phyloP scores from a whole-genome alignment of 75 land plant species.

The Pinus albicaulis region DNA sequence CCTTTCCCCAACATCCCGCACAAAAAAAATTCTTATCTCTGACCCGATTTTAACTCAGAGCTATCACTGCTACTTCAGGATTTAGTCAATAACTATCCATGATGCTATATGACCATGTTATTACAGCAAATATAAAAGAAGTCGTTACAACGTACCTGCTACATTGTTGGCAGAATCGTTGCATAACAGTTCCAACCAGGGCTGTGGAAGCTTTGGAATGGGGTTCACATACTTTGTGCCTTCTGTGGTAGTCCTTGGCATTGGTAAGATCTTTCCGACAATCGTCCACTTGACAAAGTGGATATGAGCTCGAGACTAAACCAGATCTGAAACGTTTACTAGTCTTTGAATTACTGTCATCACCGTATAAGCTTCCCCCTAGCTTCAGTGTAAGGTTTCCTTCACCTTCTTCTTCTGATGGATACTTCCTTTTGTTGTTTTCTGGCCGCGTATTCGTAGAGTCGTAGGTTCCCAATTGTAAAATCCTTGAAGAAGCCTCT shows the following conservation, averaged over 20 bases:
- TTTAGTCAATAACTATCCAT: background rate
- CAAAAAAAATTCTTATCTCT: background rate
- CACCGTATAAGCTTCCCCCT: slow-evolving; percentile 12
- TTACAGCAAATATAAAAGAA: background rate
- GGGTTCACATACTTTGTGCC: slow-evolving; percentile 50
- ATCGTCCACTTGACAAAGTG: slow-evolving; percentile 47
- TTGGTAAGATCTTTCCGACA: slow-evolving; percentile 38
- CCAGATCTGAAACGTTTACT: slow-evolving; percentile 39
- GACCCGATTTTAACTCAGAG: background rate
- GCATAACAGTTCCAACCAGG: slow-evolving; percentile 30
- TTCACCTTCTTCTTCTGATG: slow-evolving; percentile 18
- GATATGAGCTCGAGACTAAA: slow-evolving; percentile 25
- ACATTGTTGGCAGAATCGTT: slow-evolving; percentile 60
- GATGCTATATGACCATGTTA: background rate
- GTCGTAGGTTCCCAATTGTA: background rate
- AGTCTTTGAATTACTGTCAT: slow-evolving; percentile 25
- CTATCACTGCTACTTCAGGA: background rate
- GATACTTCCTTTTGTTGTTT: background rate
- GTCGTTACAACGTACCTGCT: slow-evolving; percentile 29
- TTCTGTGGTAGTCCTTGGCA: slow-evolving; percentile 50
- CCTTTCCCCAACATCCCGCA: background rate
- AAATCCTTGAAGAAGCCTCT: background rate
- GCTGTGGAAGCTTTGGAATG: slow-evolving; percentile 47
- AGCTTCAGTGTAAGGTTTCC: slow-evolving; percentile 22
- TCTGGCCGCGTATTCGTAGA: background rate